These are phyloP conservation scores for Dendrobium chrysotoxum DNA, from an alignment of 106 monocot species.

Conservation along the genomic window DNA sequence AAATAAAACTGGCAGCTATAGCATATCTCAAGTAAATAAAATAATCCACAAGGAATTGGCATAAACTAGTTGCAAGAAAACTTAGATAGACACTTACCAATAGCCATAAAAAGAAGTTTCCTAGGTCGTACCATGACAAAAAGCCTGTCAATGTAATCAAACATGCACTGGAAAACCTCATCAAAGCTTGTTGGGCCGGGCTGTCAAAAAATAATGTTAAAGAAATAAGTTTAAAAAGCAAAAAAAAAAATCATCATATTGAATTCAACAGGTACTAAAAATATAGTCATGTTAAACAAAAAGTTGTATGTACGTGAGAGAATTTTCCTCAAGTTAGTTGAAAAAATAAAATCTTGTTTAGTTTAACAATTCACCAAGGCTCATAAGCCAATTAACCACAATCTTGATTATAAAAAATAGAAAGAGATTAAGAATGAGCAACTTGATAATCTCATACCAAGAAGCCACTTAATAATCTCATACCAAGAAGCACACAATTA, in stretches of 20 bases:
- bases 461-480: too few relatives aligned
- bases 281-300: neutral
- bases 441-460: neutral
- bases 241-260: neutral
- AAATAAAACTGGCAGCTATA: neutral
- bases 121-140: constrained; percentile 93
- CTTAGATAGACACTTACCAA: constrained; percentile 50
- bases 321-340: neutral
- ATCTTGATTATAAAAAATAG: neutral
- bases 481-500: neutral
- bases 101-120: constrained; percentile 93
- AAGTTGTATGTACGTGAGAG: neutral
- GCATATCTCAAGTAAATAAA: neutral
- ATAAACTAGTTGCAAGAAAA: neutral
- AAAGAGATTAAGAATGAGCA: neutral
- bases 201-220: constrained; percentile 32
- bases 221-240: neutral
- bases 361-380: neutral
- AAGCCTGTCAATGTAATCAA: constrained; percentile 96
- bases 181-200: constrained; percentile 86
- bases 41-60: neutral
- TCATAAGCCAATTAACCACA: neutral
- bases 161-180: constrained; percentile 98
- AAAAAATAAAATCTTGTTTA: neutral
- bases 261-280: neutral